Evolutionary conservation across 306 rosid species (phyloP).

Genomic region (Rosa multiflora): DNA sequence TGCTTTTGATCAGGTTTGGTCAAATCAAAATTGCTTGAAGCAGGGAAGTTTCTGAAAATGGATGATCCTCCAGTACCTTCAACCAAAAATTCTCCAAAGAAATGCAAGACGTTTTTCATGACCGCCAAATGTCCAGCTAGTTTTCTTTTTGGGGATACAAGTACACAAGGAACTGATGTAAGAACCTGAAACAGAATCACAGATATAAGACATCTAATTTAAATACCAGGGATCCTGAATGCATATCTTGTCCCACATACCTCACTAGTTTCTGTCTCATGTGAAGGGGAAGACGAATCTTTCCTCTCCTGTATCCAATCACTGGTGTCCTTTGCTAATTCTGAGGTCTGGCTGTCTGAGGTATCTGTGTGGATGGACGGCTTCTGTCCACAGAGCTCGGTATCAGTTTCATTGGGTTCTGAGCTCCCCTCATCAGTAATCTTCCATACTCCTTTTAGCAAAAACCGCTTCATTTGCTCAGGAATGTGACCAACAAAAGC

Average conservation of each 20-base stretch:
- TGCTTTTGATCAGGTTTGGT: slow-evolving; percentile 67
- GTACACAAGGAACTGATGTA: slow-evolving; percentile 76
- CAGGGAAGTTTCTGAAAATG: slow-evolving; percentile 70
- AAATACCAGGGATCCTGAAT: slow-evolving; percentile 16
- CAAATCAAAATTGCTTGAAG: slow-evolving; percentile 55
- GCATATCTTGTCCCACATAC: slow-evolving; percentile 40
- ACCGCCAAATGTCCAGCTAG: slow-evolving; percentile 90
- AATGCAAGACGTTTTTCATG: slow-evolving; percentile 89
- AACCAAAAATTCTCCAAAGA: slow-evolving; percentile 82
- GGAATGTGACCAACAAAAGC: slow-evolving; percentile 76
- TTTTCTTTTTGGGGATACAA: slow-evolving; percentile 87
- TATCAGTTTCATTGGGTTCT: slow-evolving; percentile 55
- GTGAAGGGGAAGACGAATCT: slow-evolving; percentile 53
- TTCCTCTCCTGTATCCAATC: slow-evolving; percentile 63
- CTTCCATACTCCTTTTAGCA: slow-evolving; percentile 80
- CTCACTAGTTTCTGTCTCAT: slow-evolving; percentile 79
- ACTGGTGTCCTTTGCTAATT: slow-evolving; percentile 52
- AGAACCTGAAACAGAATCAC: slow-evolving; percentile 72
- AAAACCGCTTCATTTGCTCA: slow-evolving; percentile 88
- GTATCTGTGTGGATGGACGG: slow-evolving; percentile 42
- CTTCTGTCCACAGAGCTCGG: slow-evolving; percentile 56
- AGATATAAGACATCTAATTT: slow-evolving; percentile 18
- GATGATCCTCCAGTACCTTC: slow-evolving; percentile 97
- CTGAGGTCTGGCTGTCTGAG: slow-evolving; percentile 56
- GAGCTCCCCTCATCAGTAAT: slow-evolving; percentile 82